Conservation (phyloP, 192 early-diverging fungal species). For the Diversispora epigaea region DNA sequence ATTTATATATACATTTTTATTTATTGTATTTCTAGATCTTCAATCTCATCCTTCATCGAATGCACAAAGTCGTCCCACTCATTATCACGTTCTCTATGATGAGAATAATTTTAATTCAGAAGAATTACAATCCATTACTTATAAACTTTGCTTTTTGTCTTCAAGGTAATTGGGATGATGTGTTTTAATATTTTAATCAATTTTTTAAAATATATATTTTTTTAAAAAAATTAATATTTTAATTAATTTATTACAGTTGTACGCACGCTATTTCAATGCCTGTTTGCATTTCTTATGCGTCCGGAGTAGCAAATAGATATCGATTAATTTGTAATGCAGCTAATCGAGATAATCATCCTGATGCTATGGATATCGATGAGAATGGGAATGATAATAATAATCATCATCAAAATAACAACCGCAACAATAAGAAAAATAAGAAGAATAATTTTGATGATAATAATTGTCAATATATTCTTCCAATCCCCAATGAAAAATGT, state of each 20-base stretch:
- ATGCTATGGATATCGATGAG: neutral
- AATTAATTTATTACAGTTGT: too few species aligned
- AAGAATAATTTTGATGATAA: too few species aligned
- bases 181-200: too few species aligned
- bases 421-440: neutral
- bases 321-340: conserved; percentile 73
- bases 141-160: neutral
- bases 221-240: too few species aligned
- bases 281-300: conserved; percentile 78
- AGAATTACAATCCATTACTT: neutral
- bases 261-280: conserved; percentile 74
- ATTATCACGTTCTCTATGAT: conserved; percentile 90
- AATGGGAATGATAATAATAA: neutral
- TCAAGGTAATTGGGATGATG: neutral
- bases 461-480: too few species aligned
- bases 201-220: too few species aligned
- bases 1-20: neutral
- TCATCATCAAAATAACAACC: too few species aligned
- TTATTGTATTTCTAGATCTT: conserved; percentile 44
- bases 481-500: too few species aligned
- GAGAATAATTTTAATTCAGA: conserved; percentile 81
- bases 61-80: conserved; percentile 86
- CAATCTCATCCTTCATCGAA: conserved; percentile 89
- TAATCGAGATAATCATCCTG: neutral
- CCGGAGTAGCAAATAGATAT: conserved; percentile 77